Base-by-base conservation (phyloP, 305 asterid genomes). In the Fraxinus latifolia region DNA sequence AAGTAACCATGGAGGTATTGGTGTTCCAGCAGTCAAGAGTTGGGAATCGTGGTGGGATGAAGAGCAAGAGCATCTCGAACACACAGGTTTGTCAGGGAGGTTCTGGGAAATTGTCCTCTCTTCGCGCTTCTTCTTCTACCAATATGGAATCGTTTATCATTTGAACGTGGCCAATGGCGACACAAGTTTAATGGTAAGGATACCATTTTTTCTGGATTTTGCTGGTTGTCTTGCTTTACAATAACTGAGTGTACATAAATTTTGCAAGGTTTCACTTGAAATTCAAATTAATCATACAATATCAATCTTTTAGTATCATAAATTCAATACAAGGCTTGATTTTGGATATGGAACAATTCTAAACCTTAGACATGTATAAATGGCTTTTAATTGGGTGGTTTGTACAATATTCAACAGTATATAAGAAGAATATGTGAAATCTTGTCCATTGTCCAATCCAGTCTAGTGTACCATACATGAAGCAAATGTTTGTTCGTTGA, bases 1-100 rank as follows among this genome's bases (percentile, higher is more conserved):
- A 55, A 58, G 76, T 31, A 79, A 79, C 68, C 75, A 42, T 81
- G 80, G 80, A 3, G 84, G 84, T 55, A 76, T 81, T 36, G 79
- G 79, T 34, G 80, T 76, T 67, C 74, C 79, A 81, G 84, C 84
- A 55, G 50, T 34, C 44, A 76, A 81, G 80, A 81, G 84, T 50
- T 81, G 84, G 84, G 84, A 81, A 55, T 74, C 84, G 0, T 81
- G 84, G 84, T 81, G 84, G 84, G 74, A 60, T 3, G 80, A 81
- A 78, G 84, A 81, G 70, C 84, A 81, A 53, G 84, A 81, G 80
- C 84, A 81, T 55, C 80, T 81, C 8, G 62, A 76, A 34, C n/a
- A 27, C 62, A 81, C 84, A 21, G 84, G 80, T 5, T 25, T 81
- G 11, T 55, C 29, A 11, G 84, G 84, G 77, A 34, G 80, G 39